These are phyloP conservation scores for Xylaria bambusicola DNA, from an alignment of 495 filamentous ascomycete species.

Conservation along the genomic window DNA sequence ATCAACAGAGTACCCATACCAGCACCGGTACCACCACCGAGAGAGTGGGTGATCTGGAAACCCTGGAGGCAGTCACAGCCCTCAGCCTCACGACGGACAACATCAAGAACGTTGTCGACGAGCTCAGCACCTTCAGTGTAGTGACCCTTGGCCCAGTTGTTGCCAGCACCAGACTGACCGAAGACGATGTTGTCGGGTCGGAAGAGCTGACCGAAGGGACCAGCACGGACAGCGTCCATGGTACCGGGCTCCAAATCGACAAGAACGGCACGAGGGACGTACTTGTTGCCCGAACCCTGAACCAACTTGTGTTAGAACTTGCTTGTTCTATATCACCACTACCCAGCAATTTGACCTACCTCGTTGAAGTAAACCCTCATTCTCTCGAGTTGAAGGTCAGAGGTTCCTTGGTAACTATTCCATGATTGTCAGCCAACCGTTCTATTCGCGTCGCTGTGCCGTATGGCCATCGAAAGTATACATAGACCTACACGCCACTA, in stretches of 20 bases:
- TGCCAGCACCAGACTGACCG: constrained; percentile 98
- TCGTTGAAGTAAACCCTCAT: constrained; percentile 99
- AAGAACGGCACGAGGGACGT: constrained; percentile 97
- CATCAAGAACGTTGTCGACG: constrained; percentile 96
- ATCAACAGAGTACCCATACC: constrained; percentile 99
- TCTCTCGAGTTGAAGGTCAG: constrained; percentile 98
- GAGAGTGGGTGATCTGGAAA: constrained; percentile 99
- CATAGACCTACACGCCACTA: constrained; percentile 64
- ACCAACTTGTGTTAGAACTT: constrained; percentile 3
- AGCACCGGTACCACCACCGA: constrained; percentile 99
- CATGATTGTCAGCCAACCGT: constrained; percentile 32
- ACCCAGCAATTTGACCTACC: constrained; percentile 53
- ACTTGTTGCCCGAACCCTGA: constrained; percentile 94
- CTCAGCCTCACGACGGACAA: constrained; percentile 98
- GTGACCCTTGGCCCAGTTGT: constrained; percentile 99
- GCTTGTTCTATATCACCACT: not conserved
- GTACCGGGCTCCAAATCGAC: constrained; percentile 98
- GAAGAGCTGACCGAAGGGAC: constrained; percentile 99
- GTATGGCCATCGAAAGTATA: not conserved
- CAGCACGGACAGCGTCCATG: constrained; percentile 99
- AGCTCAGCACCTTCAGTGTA: constrained; percentile 99
- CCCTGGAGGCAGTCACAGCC: constrained; percentile 99
- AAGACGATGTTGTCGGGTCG: constrained; percentile 99
- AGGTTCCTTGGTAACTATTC: constrained; percentile 92
- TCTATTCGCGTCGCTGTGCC: not conserved